Conservation (phyloP, 2,329 filamentous ascomycete genomes). For the Albifimbria verrucaria region DNA sequence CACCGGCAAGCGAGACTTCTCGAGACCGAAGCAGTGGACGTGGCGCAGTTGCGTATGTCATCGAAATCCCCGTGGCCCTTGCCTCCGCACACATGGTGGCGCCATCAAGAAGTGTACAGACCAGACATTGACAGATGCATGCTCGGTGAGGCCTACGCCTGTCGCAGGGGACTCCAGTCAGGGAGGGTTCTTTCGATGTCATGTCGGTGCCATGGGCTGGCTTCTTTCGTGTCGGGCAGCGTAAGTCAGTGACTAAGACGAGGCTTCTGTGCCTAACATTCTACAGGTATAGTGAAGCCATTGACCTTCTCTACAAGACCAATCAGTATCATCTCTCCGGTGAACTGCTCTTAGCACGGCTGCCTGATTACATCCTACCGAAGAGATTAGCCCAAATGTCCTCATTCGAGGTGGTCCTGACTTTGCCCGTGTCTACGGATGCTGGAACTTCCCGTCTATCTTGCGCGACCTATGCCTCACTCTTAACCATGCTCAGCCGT, state of each 20-base stretch:
- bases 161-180: not conserved
- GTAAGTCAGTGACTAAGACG: not conserved
- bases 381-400: conserved; percentile 1
- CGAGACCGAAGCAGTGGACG: not conserved
- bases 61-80: not conserved
- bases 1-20: not conserved
- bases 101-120: not conserved
- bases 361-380: conserved; percentile 5
- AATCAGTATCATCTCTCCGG: conserved; percentile 9
- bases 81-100: not conserved
- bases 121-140: not conserved
- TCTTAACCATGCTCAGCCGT: not conserved
- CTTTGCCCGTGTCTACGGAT: not conserved
- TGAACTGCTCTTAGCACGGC: conserved; percentile 1
- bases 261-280: not conserved
- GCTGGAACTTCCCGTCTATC: not conserved
- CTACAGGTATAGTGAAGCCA: conserved; percentile 8
- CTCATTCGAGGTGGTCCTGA: conserved; percentile 3
- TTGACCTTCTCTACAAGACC: conserved; percentile 10
- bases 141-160: not conserved
- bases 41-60: conserved; percentile 10
- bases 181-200: conserved; percentile 4
- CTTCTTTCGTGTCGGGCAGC: conserved; percentile 6
- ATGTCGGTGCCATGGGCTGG: conserved; percentile 8
- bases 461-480: not conserved